Base-by-base conservation (phyloP, 2,329 filamentous ascomycete species). In the Pyrenochaeta sp. region DNA sequence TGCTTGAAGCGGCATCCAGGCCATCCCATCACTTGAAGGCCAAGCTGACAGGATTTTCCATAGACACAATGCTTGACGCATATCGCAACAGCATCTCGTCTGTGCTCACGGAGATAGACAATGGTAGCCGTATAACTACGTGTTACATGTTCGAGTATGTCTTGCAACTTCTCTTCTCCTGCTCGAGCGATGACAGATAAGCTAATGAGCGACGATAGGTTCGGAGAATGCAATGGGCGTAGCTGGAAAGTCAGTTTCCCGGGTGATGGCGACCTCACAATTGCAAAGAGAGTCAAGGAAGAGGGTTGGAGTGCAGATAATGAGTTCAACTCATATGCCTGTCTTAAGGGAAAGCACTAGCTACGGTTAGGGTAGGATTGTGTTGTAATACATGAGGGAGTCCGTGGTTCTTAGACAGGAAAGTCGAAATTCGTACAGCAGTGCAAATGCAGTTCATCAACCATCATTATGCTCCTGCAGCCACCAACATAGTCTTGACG, bases 401-500 rank as follows among this genome's bases (percentile, higher is more conserved):
- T 5, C 4, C 4, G 23, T 27, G 9, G 9, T 27, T 4, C 9
- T 27, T 9, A 5, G 23, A 9, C 9, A 27, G 4, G 23, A 9
- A 9, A 5, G 23, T 27, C 4, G 23, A 27, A 9, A 1, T 10
- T 37, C 12, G 35, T 10, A 18, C 45, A 50, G 14, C 42, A 15
- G 43, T 54, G 32, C 35, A 52, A 44, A 36, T 41, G 30, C 39
- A 39, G 50, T 14, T 37, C 41, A 15, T 43, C 45, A 31, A 41
- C 15, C 29, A 45, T 27, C 44, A 15, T 61, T 45, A 63, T 11
- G 43, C 21, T 40, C 49, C 59, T 1, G 45, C 51, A n/a, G 41
- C 43, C 31, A 39, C 31, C 21, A 55, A 11, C 55, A 58, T 57
- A 5, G 17, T 23, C 9, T 63, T 57, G 11, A 60, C 50, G 33